Percentiles rank a stretch among this genome's conserved stretches.
Evolutionary conservation across 148 eudicot genomes (phyloP).

Genomic region (Pouteria glomerata): DNA sequence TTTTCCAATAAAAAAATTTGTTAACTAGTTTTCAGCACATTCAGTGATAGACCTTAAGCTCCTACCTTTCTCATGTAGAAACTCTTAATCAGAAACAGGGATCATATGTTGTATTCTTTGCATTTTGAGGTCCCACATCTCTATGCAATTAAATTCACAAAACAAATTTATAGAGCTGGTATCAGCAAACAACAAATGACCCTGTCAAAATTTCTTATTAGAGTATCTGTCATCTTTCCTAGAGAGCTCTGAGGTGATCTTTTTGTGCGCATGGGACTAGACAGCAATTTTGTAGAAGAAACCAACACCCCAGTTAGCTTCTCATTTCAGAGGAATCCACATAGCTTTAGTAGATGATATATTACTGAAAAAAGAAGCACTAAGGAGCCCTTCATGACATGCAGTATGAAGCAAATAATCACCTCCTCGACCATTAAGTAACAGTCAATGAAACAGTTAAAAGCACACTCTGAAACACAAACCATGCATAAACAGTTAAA

Average conservation of each 20-base stretch:
- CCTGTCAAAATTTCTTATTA: neutral
- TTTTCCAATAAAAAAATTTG: neutral
- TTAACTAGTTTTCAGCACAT: neutral
- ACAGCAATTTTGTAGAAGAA: too few species aligned
- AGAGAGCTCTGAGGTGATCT: neutral
- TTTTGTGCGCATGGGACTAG: too few species aligned
- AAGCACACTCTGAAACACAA: too few species aligned
- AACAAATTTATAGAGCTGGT: neutral
- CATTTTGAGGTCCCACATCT: neutral
- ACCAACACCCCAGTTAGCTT: too few species aligned
- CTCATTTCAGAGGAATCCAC: too few species aligned
- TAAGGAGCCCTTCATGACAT: too few species aligned
- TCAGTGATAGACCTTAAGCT: neutral
- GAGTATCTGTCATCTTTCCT: neutral
- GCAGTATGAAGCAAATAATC: too few species aligned
- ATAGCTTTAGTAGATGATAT: too few species aligned
- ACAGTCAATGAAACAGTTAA: too few species aligned
- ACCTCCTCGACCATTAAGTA: too few species aligned
- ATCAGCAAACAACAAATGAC: neutral
- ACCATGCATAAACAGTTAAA: too few species aligned
- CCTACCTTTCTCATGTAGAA: neutral
- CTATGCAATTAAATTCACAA: neutral
- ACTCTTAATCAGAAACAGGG: neutral
- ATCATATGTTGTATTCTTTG: neutral
- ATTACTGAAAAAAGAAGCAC: too few species aligned